phyloP scores from a whole-genome alignment of 768 basidiomycete genomes.

The Jaapia argillacea region DNA sequence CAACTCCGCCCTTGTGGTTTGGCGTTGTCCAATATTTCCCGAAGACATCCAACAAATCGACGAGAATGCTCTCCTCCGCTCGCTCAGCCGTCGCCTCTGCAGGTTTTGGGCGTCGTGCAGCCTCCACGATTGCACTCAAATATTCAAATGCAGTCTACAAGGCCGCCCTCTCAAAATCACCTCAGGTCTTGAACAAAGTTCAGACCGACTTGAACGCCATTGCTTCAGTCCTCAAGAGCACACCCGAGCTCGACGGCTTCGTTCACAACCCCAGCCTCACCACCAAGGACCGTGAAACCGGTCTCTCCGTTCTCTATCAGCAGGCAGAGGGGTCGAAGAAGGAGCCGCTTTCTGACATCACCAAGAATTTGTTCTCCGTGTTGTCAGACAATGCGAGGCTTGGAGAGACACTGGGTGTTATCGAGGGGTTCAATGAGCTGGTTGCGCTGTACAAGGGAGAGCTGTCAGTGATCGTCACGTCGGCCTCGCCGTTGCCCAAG shows the following conservation, averaged over 20 bases:
- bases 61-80: constrained; percentile 49
- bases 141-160: constrained; percentile 78
- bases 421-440: constrained; percentile 86
- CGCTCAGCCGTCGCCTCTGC: constrained; percentile 37
- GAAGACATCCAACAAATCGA: constrained; percentile 11
- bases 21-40: background rate
- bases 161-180: constrained; percentile 77
- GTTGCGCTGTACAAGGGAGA: constrained; percentile 88
- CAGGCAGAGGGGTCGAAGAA: constrained; percentile 64
- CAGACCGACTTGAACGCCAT: constrained; percentile 74
- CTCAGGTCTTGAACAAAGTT: constrained; percentile 74
- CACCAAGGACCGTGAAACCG: constrained; percentile 57
- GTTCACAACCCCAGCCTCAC: constrained; percentile 90
- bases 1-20: background rate
- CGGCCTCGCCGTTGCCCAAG: constrained; percentile 70
- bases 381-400: constrained; percentile 92
- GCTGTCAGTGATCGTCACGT: constrained; percentile 86
- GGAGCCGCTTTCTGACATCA: constrained; percentile 72
- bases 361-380: constrained; percentile 84
- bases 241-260: constrained; percentile 59
- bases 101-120: constrained; percentile 58
- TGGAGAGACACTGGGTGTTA: constrained; percentile 73
- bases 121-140: constrained; percentile 69
- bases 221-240: constrained; percentile 54
- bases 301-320: constrained; percentile 58